Evolutionary conservation across 108 stramenopile species (phyloP).

Genomic region (Nitzschia putrida): DNA sequence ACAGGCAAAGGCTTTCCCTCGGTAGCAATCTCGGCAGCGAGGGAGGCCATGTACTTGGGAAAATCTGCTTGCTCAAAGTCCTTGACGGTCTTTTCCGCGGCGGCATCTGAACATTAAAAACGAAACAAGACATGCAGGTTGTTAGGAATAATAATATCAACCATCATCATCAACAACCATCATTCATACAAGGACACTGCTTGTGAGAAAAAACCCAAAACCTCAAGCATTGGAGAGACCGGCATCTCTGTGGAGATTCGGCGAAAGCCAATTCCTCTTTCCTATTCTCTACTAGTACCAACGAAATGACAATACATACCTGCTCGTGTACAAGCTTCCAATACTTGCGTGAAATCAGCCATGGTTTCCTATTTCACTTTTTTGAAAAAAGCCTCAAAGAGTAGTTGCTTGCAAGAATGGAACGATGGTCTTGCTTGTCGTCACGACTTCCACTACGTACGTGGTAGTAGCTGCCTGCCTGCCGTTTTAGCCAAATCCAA

Average conservation of each 20-base stretch:
- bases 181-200: too few species aligned
- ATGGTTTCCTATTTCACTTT: conserved; percentile 6
- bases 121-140: too few species aligned
- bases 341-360: conserved; percentile 21
- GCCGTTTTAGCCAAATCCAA: too few species aligned
- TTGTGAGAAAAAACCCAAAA: too few species aligned
- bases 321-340: conserved; percentile 6
- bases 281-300: too few species aligned
- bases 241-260: too few species aligned
- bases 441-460: not conserved
- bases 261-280: too few species aligned
- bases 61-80: conserved; percentile 38
- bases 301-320: too few species aligned
- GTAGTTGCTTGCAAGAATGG: not conserved
- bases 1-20: conserved; percentile 62
- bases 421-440: not conserved
- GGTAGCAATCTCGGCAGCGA: conserved; percentile 63
- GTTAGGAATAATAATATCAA: too few species aligned
- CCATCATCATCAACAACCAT: not conserved
- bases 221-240: too few species aligned
- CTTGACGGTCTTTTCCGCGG: conserved; percentile 39
- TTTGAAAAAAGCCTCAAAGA: not conserved
- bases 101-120: not conserved
- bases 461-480: too few species aligned
- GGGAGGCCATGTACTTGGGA: conserved; percentile 40